Evolutionary conservation across 2,329 filamentous ascomycete species (phyloP), one percentile per base, ranked within the genome.

Genomic region (Fusarium beomiforme): DNA sequence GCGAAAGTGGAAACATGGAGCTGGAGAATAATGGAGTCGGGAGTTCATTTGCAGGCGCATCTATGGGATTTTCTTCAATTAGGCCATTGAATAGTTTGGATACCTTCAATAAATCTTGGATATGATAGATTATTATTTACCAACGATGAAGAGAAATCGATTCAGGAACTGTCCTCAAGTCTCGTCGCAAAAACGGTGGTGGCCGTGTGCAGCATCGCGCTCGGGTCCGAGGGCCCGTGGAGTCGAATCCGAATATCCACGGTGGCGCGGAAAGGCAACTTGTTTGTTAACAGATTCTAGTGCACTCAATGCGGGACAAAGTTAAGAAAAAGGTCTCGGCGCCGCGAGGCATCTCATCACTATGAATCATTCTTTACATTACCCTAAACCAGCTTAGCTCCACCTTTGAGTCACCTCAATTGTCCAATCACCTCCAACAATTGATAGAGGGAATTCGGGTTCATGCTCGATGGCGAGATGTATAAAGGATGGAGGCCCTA

Each of bases 241-340:
- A 33, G 26, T 19, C 1, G 6, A 9, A 2, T 8, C 31, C 54
- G 33, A 19, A 11, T 10, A 19, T 16, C 33, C 43, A 51, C 13
- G n/a, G 33, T n/a, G 23, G 19, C 19, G 21, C 6, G 23, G 24
- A 1, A 6, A 3, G 8, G 37, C 14, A 3, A 63, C 31, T 19
- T 60, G 0, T 8, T 6, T 2, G 5, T 10, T 33, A n/a, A 13
- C 24, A 8, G 7, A 2, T 1, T 1, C 0, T 3, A 11, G 10
- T 2, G 0, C 1, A 6, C 10, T 4, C 1, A 0, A 8, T 7
- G 0, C 3, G 1, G 2, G 0, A 1, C 1, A 2, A 4, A 23
- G 62, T 29, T 66, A 66, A 24, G 1, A 1, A 0, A 0, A 0
- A 24, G 23, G 63, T 66, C 47, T 5, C n/a, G 33, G 29, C 6